Base-by-base conservation (phyloP, 352 stramenopile genomes). In the Pythium chondricola region DNA sequence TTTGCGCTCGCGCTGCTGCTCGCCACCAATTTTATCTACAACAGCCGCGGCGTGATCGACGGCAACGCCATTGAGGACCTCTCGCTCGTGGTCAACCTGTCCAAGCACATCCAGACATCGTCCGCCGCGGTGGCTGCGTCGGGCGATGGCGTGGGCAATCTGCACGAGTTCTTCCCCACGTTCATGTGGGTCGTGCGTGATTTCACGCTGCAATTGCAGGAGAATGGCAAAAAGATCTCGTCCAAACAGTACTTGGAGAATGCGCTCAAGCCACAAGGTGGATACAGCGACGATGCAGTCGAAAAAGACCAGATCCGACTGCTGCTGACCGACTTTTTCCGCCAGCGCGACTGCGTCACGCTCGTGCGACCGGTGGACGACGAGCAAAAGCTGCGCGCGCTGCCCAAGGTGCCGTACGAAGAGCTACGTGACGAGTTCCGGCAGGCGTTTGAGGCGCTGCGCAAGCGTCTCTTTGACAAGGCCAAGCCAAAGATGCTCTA, bases 101-200 rank as follows among this genome's bases (percentile, higher is more conserved):
- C 85, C 36, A 95, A 95, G 58, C 74, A 94, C 65, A 95, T 95
- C 53, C 78, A 95, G 57, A 90, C 74, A 42, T 83, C 65, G 29
- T 69, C 66, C 18, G 36, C 59, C 20, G 21, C 46, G 25, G 71
- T 69, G 16, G 67, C 67, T 16, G 51, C 49, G 21, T 35, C 38
- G 2, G 18, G 33, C 17, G 35, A 41, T 13, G 47, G 58, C 10
- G 47, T 44, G 17, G 43, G 38, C n/a, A 74, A 68, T 27, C 65
- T 94, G 32, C 67, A 87, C 46, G 68, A 94, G 55, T 93, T 93
- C 52, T 95, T 95, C 52, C 87, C 87, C 14, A 74, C 56, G 14
- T 95, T 96, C 46, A 66, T 91, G 56, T 96, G 87, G 87, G 79
- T 96, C 46, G 81, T 96, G 21, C 71, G 87, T 10, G 87, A 96